These are phyloP conservation scores for Rhodotorula glutinis DNA, from an alignment of 1,284 basidiomycete species.

Conservation along the genomic window DNA sequence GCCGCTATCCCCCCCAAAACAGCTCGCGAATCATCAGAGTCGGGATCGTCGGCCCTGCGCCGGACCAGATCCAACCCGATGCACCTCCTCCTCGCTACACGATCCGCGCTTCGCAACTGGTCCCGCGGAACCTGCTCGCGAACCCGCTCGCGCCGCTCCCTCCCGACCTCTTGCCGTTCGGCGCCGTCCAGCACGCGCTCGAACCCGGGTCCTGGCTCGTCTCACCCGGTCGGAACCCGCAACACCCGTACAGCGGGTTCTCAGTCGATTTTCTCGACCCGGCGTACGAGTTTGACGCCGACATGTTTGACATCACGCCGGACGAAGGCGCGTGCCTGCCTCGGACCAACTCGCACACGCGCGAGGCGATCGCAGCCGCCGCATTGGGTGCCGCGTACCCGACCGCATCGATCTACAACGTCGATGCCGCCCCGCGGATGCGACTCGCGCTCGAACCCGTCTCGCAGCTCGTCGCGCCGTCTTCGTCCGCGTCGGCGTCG, in stretches of 20 bases:
- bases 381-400: not conserved
- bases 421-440: not conserved
- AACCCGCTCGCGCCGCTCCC: not conserved
- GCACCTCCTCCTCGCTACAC: not conserved
- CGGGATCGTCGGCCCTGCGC: constrained; percentile 1
- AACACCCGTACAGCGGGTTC: constrained; percentile 30
- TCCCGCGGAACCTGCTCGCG: constrained; percentile 14
- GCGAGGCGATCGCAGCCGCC: constrained; percentile 3
- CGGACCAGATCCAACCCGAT: not conserved
- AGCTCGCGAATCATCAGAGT: constrained; percentile 35
- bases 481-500: not conserved
- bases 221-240: constrained; percentile 11
- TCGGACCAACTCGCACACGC: not conserved
- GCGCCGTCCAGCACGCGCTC: constrained; percentile 11
- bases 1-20: not conserved
- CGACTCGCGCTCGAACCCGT: constrained; percentile 10
- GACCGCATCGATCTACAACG: not conserved
- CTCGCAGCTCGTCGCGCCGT: not conserved
- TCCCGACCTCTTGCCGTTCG: constrained; percentile 4
- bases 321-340: constrained; percentile 5
- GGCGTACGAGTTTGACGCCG: not conserved
- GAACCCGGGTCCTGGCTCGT: constrained; percentile 14
- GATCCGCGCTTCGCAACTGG: constrained; percentile 19
- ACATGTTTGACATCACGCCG: constrained; percentile 19
- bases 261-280: constrained; percentile 29